These are phyloP conservation scores for Ogataea pignaliae DNA, from an alignment of 805 yeast genomes.

Conservation along the genomic window DNA sequence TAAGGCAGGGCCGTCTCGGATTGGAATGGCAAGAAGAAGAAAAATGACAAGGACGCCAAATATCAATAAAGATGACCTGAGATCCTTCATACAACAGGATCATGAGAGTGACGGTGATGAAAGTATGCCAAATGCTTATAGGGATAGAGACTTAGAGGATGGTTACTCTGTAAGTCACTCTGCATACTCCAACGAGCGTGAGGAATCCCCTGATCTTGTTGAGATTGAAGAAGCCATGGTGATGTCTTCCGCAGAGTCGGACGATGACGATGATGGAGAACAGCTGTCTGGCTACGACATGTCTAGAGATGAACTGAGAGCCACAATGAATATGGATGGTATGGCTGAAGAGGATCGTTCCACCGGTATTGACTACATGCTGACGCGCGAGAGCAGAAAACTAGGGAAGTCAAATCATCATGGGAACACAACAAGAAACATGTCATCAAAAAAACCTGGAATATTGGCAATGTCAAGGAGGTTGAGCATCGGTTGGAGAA, in stretches of 20 bases:
- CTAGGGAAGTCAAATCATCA: too few relatives aligned
- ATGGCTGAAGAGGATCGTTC: conserved; percentile 24
- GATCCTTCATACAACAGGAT: conserved; percentile 1
- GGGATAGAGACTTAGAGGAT: background rate
- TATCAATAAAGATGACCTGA: too few relatives aligned
- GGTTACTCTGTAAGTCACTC: background rate
- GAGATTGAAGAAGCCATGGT: conserved; percentile 7
- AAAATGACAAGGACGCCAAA: conserved; percentile 1
- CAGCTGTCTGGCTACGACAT: conserved; percentile 7
- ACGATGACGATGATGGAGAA: conserved; percentile 5
- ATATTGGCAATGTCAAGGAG: too few relatives aligned
- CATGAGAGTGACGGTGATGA: conserved; percentile 1
- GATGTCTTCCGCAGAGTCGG: conserved; percentile 10
- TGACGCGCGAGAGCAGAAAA: conserved; percentile 3
- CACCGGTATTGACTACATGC: conserved; percentile 27
- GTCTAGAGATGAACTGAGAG: conserved; percentile 1
- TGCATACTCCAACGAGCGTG: background rate
- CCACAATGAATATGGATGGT: conserved; percentile 9
- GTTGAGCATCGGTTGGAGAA: too few relatives aligned
- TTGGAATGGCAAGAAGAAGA: conserved; percentile 20
- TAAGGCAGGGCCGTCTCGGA: background rate
- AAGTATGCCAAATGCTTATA: background rate
- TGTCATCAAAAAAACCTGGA: too few relatives aligned
- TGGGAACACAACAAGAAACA: too few relatives aligned
- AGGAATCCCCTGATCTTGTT: conserved; percentile 1